Evolutionary conservation across 257 asterid species (phyloP), one percentile per base, ranked within the genome.

Genomic region (Plantago major): DNA sequence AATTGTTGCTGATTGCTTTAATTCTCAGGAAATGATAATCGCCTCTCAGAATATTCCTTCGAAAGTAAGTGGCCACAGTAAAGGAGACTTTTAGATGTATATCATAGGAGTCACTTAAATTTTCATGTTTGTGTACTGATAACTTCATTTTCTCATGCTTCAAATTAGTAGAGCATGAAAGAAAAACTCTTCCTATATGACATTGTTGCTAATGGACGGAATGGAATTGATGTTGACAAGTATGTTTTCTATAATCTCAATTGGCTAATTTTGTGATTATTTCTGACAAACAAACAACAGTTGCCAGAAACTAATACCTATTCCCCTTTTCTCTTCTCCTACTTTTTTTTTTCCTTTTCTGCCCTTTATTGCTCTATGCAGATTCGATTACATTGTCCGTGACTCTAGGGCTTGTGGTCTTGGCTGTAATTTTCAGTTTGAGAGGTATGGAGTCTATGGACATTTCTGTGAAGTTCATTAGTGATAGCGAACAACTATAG

Each of bases 211-310:
- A 88, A 91, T 76, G 98, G 98, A 42, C 87, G 92, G 60, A 91
- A 84, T 74, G 96, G 96, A 60, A 86, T 91, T 62, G 98, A 91
- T 73, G 98, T 88, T 57, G 98, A 91, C 79, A 91, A 88, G 96
- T 91, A 80, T 51, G 62, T 69, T 51, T 45, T 66, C 77, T 45
- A 22, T 45, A n/a, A 52, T 58, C 75, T 72, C 44, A 60, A 45
- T 46, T 46, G 10, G 14, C 13, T 40, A 11, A 28, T 28, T 10
- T 58, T 58, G 37, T 42, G 13, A 51, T 19, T 14, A 15, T 42
- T 64, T 42, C 63, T 19, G 18, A 46, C 4, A 42, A 40, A 48
- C 45, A 40, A 44, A 53, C 7, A 10, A 54, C 56, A 40, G 2
- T 58, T 70, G 45, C 55, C 63, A 42, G 64, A 52, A 48, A 50